Evolutionary conservation across 2,329 filamentous ascomycete species (phyloP).

Genomic region (Colletotrichum viniferum): DNA sequence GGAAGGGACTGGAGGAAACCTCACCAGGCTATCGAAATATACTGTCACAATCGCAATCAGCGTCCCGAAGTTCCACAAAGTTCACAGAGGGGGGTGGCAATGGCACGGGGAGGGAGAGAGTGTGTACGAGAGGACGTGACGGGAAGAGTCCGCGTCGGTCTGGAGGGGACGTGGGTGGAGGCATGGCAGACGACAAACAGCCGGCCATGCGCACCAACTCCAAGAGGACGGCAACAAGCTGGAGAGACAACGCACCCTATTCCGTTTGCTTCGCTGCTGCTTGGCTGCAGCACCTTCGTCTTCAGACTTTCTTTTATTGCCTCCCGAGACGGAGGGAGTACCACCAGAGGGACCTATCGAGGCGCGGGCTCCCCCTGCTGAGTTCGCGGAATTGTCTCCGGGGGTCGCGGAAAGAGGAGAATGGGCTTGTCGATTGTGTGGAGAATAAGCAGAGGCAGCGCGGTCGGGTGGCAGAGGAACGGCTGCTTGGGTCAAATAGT

Average conservation of each 20-base stretch:
- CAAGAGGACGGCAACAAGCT: not conserved
- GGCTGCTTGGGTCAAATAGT: slow-evolving; percentile 50
- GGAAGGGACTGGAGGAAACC: slow-evolving; percentile 23
- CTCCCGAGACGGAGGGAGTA: slow-evolving; percentile 7
- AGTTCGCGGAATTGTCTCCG: slow-evolving; percentile 56
- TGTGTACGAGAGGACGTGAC: not conserved
- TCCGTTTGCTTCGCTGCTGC: slow-evolving; percentile 65
- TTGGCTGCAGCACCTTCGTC: slow-evolving; percentile 46
- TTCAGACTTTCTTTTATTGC: slow-evolving; percentile 40
- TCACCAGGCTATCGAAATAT: slow-evolving; percentile 67
- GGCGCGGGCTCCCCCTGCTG: slow-evolving; percentile 8
- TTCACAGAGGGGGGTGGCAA: not conserved
- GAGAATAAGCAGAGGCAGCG: slow-evolving; percentile 24
- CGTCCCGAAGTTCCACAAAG: slow-evolving; percentile 9
- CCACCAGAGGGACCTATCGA: not conserved
- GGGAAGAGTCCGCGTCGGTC: not conserved
- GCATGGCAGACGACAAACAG: not conserved
- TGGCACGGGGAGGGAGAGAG: not conserved
- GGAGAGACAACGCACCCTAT: slow-evolving; percentile 51
- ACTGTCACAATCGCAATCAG: slow-evolving; percentile 37
- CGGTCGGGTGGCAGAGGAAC: slow-evolving; percentile 29
- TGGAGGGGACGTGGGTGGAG: not conserved
- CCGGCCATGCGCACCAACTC: not conserved
- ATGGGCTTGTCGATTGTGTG: slow-evolving; percentile 28
- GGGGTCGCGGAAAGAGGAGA: slow-evolving; percentile 34